Evolutionary conservation across 73 alveolate species (phyloP).

Genomic region (Paramecium octaurelia): DNA sequence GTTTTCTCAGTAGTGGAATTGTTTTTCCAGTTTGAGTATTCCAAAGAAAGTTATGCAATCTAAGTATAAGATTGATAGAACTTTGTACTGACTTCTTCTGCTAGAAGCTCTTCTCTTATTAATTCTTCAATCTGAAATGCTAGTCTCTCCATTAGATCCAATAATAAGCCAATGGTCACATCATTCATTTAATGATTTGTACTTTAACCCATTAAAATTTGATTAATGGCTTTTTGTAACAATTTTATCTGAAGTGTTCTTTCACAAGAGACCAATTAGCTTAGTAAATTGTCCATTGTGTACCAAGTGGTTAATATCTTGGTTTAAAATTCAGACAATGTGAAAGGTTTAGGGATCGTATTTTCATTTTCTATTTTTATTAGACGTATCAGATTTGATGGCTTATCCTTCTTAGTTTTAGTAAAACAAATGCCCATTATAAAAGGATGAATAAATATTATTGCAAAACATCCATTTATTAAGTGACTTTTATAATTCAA

Average conservation of each 20-base stretch:
- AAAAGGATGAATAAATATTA: background rate
- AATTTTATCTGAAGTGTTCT: background rate
- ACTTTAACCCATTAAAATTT: background rate
- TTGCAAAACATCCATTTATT: background rate
- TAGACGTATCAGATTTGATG: background rate
- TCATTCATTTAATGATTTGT: background rate
- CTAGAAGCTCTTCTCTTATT: background rate
- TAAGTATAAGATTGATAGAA: background rate
- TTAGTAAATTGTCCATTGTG: background rate
- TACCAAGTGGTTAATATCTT: background rate
- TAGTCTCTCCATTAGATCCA: background rate
- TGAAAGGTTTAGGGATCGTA: background rate
- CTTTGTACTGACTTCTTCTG: background rate
- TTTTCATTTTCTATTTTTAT: background rate
- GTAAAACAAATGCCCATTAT: background rate
- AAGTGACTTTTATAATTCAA: background rate
- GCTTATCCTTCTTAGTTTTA: background rate
- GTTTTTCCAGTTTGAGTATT: background rate
- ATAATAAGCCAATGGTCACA: background rate
- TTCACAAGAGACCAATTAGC: background rate
- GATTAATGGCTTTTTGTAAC: background rate
- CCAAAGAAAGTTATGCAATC: background rate
- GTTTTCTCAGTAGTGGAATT: background rate
- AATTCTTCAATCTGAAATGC: background rate
- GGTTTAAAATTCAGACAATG: background rate